phyloP scores from a whole-genome alignment of 495 filamentous ascomycete genomes.

The Neurospora sp. region DNA sequence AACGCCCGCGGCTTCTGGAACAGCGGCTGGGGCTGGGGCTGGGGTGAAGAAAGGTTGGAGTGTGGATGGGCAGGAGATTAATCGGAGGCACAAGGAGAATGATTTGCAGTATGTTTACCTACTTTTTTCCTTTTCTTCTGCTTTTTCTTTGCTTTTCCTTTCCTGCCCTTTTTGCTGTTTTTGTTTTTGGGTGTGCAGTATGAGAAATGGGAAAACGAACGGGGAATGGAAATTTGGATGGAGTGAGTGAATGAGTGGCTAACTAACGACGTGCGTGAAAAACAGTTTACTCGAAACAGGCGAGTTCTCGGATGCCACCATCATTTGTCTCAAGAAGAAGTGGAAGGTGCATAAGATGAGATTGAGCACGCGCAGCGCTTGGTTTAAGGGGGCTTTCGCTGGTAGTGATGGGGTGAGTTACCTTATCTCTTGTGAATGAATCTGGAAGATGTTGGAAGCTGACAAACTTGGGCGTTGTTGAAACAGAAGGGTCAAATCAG shows the following conservation, averaged over 20 bases:
- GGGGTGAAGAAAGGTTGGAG: background rate
- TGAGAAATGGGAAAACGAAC: no score
- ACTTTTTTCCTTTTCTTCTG: no score
- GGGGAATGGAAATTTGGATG: background rate
- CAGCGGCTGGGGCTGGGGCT: background rate
- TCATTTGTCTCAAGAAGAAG: conserved; percentile 1
- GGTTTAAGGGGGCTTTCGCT: conserved; percentile 9
- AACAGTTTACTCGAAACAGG: conserved; percentile 8
- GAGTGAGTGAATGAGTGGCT: background rate
- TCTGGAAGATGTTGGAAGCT: background rate
- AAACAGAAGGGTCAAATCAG: background rate
- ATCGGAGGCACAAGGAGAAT: background rate
- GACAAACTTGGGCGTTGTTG: background rate
- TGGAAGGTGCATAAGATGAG: conserved; percentile 15
- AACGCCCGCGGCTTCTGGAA: background rate
- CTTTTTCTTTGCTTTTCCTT: no score
- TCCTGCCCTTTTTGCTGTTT: no score
- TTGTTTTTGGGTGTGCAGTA: no score
- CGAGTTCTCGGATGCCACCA: conserved; percentile 5
- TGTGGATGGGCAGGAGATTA: background rate
- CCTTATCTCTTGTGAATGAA: background rate
- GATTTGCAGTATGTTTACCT: background rate
- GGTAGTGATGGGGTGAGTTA: background rate
- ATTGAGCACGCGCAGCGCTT: conserved; percentile 5
- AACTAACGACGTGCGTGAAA: background rate